Evolutionary conservation across 306 rosid species (phyloP).

Genomic region (Lathyrus tuberosus): DNA sequence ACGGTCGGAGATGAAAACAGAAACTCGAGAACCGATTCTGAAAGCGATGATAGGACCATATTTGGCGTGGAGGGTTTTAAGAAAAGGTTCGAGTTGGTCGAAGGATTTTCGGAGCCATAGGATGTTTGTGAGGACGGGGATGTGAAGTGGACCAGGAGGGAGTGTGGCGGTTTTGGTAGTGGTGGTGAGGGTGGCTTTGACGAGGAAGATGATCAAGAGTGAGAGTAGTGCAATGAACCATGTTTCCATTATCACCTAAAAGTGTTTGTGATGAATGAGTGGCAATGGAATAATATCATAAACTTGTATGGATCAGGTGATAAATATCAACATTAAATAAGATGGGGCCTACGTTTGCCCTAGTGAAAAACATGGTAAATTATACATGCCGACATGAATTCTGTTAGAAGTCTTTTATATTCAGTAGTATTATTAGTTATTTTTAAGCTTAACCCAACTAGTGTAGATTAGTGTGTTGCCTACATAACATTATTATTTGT

Average conservation of each 20-base stretch:
- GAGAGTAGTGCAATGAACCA: slow-evolving; percentile 7
- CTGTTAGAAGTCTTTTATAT: too few relatives aligned
- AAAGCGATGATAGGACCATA: slow-evolving; percentile 50
- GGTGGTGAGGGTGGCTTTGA: slow-evolving; percentile 5
- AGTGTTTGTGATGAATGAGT: neutral
- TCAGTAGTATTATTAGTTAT: too few relatives aligned
- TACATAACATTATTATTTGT: too few relatives aligned
- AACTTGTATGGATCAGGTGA: too few relatives aligned
- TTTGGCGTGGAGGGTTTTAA: slow-evolving; percentile 36
- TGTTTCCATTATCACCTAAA: neutral
- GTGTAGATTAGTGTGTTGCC: too few relatives aligned
- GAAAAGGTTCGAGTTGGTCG: neutral
- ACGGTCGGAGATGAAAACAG: slow-evolving; percentile 43
- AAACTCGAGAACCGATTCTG: slow-evolving; percentile 14
- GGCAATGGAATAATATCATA: too few relatives aligned
- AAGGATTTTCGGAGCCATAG: slow-evolving; percentile 24
- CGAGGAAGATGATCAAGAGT: neutral
- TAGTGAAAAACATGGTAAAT: too few relatives aligned
- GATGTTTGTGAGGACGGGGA: slow-evolving; percentile 39
- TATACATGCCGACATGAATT: too few relatives aligned
- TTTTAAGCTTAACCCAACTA: too few relatives aligned
- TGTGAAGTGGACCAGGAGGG: slow-evolving; percentile 36
- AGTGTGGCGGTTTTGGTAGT: neutral
- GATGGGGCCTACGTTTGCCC: too few relatives aligned
- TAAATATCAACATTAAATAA: too few relatives aligned